Conservation (phyloP, 805 yeast genomes). For the Blastobotrys terrestris region DNA sequence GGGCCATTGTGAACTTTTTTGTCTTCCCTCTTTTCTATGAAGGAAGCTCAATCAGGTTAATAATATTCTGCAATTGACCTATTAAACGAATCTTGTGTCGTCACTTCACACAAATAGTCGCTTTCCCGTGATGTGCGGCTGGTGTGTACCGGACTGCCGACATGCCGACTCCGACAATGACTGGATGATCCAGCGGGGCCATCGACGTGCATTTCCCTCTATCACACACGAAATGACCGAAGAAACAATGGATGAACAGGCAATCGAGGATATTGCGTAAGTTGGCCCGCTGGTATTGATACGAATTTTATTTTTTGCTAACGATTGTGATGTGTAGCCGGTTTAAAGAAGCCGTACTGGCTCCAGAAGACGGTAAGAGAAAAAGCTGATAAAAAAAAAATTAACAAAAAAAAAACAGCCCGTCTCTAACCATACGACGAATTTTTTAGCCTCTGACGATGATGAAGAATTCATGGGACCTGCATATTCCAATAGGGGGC, state of each 20-base stretch:
- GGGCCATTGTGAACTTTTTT: too few relatives aligned
- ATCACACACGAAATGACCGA: neutral
- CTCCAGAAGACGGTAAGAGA: slow-evolving; percentile 22
- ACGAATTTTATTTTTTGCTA: slow-evolving; percentile 5
- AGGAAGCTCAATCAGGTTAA: neutral
- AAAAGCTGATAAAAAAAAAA: neutral
- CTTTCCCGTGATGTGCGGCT: too few relatives aligned
- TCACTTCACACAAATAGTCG: too few relatives aligned
- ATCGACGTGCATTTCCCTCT: too few relatives aligned
- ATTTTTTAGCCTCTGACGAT: neutral
- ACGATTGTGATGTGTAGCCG: slow-evolving; percentile 17
- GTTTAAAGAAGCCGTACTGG: slow-evolving; percentile 30
- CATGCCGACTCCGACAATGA: too few relatives aligned
- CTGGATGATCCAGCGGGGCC: too few relatives aligned
- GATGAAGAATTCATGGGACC: slow-evolving; percentile 16
- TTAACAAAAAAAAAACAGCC: neutral
- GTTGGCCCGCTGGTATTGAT: too few relatives aligned
- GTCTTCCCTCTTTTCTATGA: too few relatives aligned
- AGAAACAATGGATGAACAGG: slow-evolving; percentile 3
- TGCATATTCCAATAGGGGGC: slow-evolving; percentile 45
- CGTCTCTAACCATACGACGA: neutral
- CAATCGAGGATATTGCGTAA: slow-evolving; percentile 8
- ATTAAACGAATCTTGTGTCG: too few relatives aligned
- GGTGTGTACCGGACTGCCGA: too few relatives aligned
- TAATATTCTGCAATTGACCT: too few relatives aligned